phyloP scores from a whole-genome alignment of 2,329 filamentous ascomycete species.

The Emericellopsis cladophorae region DNA sequence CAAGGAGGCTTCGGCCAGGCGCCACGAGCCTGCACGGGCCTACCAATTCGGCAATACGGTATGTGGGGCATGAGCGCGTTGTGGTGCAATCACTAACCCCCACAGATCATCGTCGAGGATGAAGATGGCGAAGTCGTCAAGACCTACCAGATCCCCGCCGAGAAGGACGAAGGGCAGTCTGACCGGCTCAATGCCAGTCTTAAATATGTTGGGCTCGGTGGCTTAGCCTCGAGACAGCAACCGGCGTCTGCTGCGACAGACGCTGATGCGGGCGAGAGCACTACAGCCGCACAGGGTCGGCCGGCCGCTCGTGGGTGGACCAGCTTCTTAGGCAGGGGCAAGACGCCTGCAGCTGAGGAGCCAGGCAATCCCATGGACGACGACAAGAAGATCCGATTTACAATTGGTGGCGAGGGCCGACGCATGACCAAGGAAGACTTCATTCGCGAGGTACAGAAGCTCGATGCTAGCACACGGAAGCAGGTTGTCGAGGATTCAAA shows the following conservation, averaged over 20 bases:
- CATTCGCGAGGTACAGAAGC: conserved; percentile 57
- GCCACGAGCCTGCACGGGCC: conserved; percentile 60
- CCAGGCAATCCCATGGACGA: conserved; percentile 11
- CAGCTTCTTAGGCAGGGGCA: conserved; percentile 29
- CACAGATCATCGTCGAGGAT: conserved; percentile 72
- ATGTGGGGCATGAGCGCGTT: conserved; percentile 14
- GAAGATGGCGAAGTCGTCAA: conserved; percentile 79
- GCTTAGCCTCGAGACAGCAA: conserved; percentile 20
- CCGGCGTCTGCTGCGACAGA: neutral
- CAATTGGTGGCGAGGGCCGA: conserved; percentile 57
- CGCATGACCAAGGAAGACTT: conserved; percentile 76
- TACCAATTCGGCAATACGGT: conserved; percentile 77
- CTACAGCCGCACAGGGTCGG: conserved; percentile 6
- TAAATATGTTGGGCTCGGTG: conserved; percentile 41
- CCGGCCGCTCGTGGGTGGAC: conserved; percentile 32
- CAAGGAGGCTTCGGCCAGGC: conserved; percentile 34
- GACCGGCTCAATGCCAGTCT: conserved; percentile 29
- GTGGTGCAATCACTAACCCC: neutral
- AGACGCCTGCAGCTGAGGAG: conserved; percentile 15
- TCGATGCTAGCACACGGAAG: conserved; percentile 52
- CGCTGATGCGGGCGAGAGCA: neutral
- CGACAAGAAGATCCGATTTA: conserved; percentile 63
- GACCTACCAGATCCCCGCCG: conserved; percentile 60
- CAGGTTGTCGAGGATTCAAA: conserved; percentile 39
- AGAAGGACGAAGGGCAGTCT: conserved; percentile 28